phyloP scores from a whole-genome alignment of 495 filamentous ascomycete genomes.

The Penicillium soppii region DNA sequence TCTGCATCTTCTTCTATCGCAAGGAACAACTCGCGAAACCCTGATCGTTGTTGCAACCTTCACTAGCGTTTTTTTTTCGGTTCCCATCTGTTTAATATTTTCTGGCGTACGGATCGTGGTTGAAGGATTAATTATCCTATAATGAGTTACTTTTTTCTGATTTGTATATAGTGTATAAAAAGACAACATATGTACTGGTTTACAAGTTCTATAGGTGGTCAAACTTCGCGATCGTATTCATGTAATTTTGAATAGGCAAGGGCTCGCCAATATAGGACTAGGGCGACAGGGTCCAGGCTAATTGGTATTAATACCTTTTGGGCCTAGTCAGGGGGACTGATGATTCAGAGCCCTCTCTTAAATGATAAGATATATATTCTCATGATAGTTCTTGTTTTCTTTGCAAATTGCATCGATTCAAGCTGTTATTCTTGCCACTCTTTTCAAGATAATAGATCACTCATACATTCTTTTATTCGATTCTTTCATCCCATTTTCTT shows the following conservation, averaged over 20 bases:
- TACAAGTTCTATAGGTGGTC: background rate
- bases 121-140: slow-evolving; percentile 11
- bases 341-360: background rate
- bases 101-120: background rate
- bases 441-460: background rate
- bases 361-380: background rate
- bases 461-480: background rate
- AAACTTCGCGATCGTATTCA: background rate
- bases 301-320: too few species aligned
- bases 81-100: background rate
- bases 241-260: background rate
- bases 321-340: slow-evolving; percentile 3
- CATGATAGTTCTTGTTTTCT: background rate
- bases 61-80: background rate
- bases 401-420: background rate
- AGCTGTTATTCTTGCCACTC: slow-evolving; percentile 1
- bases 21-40: slow-evolving; percentile 55
- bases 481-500: background rate
- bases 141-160: slow-evolving; percentile 5
- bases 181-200: slow-evolving; percentile 1
- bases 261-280: background rate
- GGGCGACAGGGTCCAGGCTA: background rate
- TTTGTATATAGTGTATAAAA: slow-evolving; percentile 12
- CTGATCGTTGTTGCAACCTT: slow-evolving; percentile 21
- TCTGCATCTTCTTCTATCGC: slow-evolving; percentile 51